Percentiles rank a stretch among this genome's conserved stretches.
Conservation (phyloP, 805 yeast genomes). For the Saturnispora quitensis region DNA sequence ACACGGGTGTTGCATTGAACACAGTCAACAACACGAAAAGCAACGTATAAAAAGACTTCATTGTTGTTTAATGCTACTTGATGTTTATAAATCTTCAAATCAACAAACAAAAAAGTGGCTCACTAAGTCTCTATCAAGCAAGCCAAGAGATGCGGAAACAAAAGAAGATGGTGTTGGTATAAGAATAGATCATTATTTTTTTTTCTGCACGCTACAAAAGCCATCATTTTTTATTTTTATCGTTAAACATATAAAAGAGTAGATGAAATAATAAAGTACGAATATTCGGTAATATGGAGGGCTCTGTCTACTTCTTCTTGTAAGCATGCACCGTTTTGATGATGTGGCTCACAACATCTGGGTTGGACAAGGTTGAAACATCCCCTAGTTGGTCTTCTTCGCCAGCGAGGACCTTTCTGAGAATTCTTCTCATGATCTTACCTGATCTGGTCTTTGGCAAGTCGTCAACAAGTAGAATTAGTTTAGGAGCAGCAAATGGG, state of each 20-base stretch:
- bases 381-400: slow-evolving; percentile 81
- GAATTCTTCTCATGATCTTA: slow-evolving; percentile 79
- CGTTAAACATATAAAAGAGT: not conserved
- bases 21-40: not conserved
- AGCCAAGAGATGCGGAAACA: not conserved
- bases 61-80: not conserved
- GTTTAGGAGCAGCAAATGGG: slow-evolving; percentile 79
- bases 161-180: not conserved
- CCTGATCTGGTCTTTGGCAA: slow-evolving; percentile 84
- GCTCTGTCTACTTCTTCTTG: not conserved
- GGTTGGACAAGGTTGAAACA: slow-evolving; percentile 68
- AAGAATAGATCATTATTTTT: not conserved
- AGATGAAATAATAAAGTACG: not conserved
- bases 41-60: slow-evolving; percentile 1
- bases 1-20: slow-evolving; percentile 15
- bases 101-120: not conserved
- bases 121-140: not conserved
- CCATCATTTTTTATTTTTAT: not conserved
- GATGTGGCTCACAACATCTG: slow-evolving; percentile 60
- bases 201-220: not conserved
- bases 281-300: not conserved
- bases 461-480: slow-evolving; percentile 62
- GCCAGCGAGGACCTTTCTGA: slow-evolving; percentile 64
- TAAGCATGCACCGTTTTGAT: slow-evolving; percentile 37
- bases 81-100: not conserved